Conservation (phyloP, 257 asterid genomes). For the Hygrophila difformis region DNA sequence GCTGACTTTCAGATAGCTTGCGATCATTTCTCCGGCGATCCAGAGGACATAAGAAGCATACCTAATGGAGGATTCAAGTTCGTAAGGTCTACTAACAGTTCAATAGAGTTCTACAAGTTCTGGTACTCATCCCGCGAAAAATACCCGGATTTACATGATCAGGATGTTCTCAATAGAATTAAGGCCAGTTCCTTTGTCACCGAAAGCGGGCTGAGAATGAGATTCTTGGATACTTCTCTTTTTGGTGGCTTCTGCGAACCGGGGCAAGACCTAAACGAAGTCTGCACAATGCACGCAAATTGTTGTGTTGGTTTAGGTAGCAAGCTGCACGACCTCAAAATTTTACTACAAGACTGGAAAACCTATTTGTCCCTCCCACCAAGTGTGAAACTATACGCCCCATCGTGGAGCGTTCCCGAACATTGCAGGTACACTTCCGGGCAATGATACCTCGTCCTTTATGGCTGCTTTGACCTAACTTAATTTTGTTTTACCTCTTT, state of each 20-base stretch:
- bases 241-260: conserved; percentile 84
- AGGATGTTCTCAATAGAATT: conserved; percentile 61
- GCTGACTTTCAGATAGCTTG: conserved; percentile 52
- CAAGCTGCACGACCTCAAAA: conserved; percentile 69
- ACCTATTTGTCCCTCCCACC: conserved; percentile 36
- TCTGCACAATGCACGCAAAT: conserved; percentile 78
- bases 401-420: conserved; percentile 68
- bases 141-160: conserved; percentile 62
- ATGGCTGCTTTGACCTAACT: not conserved
- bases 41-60: conserved; percentile 21
- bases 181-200: conserved; percentile 33
- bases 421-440: conserved; percentile 53
- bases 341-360: conserved; percentile 66
- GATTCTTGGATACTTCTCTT: conserved; percentile 51
- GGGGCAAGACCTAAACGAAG: conserved; percentile 48
- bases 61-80: conserved; percentile 54
- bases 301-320: conserved; percentile 59
- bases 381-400: conserved; percentile 15
- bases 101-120: conserved; percentile 66
- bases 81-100: conserved; percentile 40
- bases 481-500: not conserved
- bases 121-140: conserved; percentile 47
- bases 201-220: conserved; percentile 40
- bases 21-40: conserved; percentile 38
- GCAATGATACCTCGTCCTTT: not conserved